Base-by-base conservation (phyloP, 176 grass and related monocot genomes). In the Hyparrhenia diplandra region DNA sequence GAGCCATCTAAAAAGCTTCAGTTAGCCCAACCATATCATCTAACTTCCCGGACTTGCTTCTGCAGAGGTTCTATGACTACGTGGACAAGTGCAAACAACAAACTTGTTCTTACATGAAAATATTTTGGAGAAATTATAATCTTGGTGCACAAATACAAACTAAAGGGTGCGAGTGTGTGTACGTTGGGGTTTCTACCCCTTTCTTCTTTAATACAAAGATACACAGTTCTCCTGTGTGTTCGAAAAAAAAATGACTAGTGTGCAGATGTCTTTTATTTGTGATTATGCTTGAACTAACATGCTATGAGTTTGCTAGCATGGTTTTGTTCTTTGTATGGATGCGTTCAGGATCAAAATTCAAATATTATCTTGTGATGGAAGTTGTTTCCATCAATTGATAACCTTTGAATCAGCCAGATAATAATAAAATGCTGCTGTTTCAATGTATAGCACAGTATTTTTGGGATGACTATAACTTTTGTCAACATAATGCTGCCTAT, bases 281-380 rank as follows among this genome's bases (percentile, higher is more conserved):
- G n/a, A n/a, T n/a, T n/a, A n/a, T 30, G 24, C 27, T 59, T 59
- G 67, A 43, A 67, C 60, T n/a, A 74, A n/a, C 40, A 45, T 46
- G 23, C 40, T 71, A n/a, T 69, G 55, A 84, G 28, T 77, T 36
- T 74, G 52, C 43, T 23, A 27, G 30, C 3, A 74, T 74, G 54
- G 16, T 80, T 69, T 70, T 69, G 5, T 69, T 69, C 16, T 69
- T 27, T 68, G 45, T 3, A 58, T 39, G n/a, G 78, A 80, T 28
- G 6, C n/a, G 68, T 43, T 59, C 51, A 61, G 17, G 39, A 61
- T 61, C 37, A 60, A 18, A 71, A 32, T 71, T 40, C 46, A 60
- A 81, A 62, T 34, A 46, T 46, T 42, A 62, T 6, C 54, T 34
- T 71, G 61, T 24, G 24, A 41, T 39, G 23, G 36, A 16, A 55